Percentiles rank a stretch among this genome's conserved stretches.
phyloP scores from a whole-genome alignment of 176 grass and related monocot species.

The Poa annua region DNA sequence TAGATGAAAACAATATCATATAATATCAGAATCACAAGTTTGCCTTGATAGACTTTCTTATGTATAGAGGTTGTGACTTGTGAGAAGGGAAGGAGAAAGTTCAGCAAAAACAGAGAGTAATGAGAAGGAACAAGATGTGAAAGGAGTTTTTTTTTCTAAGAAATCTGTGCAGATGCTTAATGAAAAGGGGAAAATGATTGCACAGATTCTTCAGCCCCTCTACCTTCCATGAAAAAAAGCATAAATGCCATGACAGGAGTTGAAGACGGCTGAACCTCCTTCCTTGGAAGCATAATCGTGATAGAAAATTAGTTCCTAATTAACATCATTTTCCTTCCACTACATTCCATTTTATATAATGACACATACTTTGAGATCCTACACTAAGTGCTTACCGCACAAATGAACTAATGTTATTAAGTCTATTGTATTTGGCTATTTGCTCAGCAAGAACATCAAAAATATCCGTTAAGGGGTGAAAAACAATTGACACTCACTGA shows the following conservation, averaged over 20 bases:
- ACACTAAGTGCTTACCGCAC: not conserved
- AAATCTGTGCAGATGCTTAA: not conserved
- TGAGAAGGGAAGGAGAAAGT: not conserved
- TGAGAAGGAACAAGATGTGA: constrained; percentile 17
- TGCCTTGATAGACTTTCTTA: not conserved
- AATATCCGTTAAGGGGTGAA: not conserved
- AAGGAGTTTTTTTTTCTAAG: not conserved
- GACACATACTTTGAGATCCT: constrained; percentile 5
- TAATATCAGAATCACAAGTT: not conserved
- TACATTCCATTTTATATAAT: not conserved
- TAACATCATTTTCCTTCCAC: not conserved
- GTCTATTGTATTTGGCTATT: not conserved
- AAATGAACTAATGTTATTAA: not conserved
- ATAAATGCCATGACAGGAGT: not conserved
- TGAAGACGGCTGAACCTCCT: not conserved
- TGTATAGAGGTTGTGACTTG: not conserved
- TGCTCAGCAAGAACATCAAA: constrained; percentile 14
- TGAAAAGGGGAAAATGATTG: not conserved
- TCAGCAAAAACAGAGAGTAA: not conserved
- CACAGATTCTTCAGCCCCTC: constrained; percentile 11
- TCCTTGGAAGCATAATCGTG: not conserved
- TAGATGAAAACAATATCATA: not conserved
- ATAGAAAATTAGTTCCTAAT: not conserved
- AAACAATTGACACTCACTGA: not conserved
- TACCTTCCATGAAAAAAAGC: not conserved